phyloP scores from a whole-genome alignment of 331 rosid species.

The Rosa hybrid region DNA sequence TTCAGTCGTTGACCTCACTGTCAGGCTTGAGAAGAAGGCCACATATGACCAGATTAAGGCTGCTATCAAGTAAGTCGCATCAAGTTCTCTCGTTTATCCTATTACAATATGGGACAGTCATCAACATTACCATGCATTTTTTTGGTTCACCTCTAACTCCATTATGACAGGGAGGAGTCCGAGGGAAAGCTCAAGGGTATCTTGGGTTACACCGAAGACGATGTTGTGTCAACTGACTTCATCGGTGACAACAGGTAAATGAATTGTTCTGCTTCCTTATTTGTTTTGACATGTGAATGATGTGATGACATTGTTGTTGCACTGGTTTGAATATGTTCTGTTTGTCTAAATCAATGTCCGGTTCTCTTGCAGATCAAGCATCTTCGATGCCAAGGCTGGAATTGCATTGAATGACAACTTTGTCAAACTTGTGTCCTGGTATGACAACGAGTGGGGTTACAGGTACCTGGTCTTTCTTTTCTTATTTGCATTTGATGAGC shows the following conservation, averaged over 20 bases:
- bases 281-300: too few species aligned
- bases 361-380: too few species aligned
- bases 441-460: too few species aligned
- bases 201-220: conserved; percentile 81
- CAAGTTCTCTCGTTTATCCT: not conserved
- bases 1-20: conserved; percentile 87
- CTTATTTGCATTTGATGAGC: too few species aligned
- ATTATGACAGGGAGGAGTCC: conserved; percentile 65
- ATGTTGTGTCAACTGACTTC: conserved; percentile 80
- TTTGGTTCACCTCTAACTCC: not conserved
- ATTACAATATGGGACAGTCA: too few species aligned
- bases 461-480: too few species aligned
- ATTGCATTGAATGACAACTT: too few species aligned
- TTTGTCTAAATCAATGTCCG: too few species aligned
- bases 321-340: too few species aligned
- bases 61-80: conserved; percentile 49
- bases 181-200: conserved; percentile 84
- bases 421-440: too few species aligned
- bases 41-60: conserved; percentile 66
- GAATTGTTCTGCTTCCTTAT: not conserved
- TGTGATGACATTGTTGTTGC: not conserved
- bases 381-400: too few species aligned
- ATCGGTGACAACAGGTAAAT: conserved; percentile 80
- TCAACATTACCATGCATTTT: not conserved
- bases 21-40: conserved; percentile 61